A percentile compares a stretch with the other conserved stretches of the same genome.
phyloP scores from a whole-genome alignment of 345 rosid species.

The Acer negundo region DNA sequence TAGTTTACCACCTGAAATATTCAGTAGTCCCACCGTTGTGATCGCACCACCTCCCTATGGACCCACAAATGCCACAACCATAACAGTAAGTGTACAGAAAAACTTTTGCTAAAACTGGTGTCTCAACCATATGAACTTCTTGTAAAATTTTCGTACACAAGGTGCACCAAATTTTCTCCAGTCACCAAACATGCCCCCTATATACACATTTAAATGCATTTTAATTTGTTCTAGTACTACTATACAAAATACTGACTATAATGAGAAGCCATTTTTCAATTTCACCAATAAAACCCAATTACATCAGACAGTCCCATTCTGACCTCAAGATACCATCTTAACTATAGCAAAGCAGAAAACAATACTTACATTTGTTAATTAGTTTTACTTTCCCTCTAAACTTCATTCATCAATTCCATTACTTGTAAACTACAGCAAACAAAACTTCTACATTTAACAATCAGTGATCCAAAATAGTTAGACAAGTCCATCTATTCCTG shows the following conservation, averaged over 20 bases:
- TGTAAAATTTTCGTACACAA: background rate
- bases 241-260: background rate
- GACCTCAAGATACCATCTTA: background rate
- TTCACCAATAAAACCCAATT: background rate
- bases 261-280: background rate
- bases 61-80: background rate
- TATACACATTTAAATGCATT: background rate
- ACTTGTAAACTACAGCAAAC: background rate
- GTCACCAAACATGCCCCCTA: background rate
- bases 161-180: background rate
- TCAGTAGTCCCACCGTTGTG: background rate
- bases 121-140: background rate
- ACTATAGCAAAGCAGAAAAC: background rate
- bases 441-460: background rate
- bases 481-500: background rate
- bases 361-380: background rate
- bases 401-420: background rate
- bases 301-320: background rate
- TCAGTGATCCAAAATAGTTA: background rate
- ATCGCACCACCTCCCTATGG: background rate
- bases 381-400: constrained; percentile 2
- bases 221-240: background rate
- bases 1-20: background rate
- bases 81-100: background rate
- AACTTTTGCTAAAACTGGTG: background rate